Conservation (phyloP, 768 basidiomycete species). For the Naematelia aurantialba region DNA sequence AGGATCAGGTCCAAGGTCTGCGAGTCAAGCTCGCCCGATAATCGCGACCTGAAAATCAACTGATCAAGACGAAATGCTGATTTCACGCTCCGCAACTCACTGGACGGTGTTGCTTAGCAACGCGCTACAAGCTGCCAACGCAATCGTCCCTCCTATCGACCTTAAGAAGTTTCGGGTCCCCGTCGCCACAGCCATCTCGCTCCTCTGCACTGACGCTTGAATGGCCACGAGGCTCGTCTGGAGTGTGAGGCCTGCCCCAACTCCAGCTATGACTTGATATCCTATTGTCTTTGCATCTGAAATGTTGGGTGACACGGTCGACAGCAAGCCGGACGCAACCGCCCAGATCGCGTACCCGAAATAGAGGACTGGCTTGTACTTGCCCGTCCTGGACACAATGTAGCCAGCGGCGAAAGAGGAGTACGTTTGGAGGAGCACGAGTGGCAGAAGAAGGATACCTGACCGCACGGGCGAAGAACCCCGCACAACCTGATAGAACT, state of each 20-base stretch:
- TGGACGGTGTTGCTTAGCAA: constrained; percentile 14
- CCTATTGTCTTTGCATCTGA: constrained; percentile 57
- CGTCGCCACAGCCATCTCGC: constrained; percentile 71
- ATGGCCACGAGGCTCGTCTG: constrained; percentile 53
- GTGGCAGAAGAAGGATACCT: constrained; percentile 63
- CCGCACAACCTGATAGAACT: constrained; percentile 62
- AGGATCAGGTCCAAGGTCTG: constrained; percentile 12
- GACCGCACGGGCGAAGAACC: constrained; percentile 62
- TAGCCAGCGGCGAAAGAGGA: constrained; percentile 57
- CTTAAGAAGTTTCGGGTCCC: constrained; percentile 57
- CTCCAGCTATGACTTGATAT: constrained; percentile 59
- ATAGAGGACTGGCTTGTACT: constrained; percentile 61
- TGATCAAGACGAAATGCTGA: too few relatives aligned
- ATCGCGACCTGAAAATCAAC: background rate
- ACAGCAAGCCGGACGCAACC: constrained; percentile 63
- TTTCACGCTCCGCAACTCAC: too few relatives aligned
- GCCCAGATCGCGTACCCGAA: constrained; percentile 66
- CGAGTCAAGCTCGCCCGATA: background rate
- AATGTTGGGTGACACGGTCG: constrained; percentile 55
- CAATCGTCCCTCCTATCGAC: constrained; percentile 63
- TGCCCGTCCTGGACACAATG: constrained; percentile 61
- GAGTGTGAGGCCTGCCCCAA: constrained; percentile 58
- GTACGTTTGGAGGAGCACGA: constrained; percentile 62
- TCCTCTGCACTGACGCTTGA: constrained; percentile 64
- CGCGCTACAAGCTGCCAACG: constrained; percentile 54